These are phyloP conservation scores for Saccharomycopsis oosterbeekiorum DNA, from an alignment of 805 yeast species.

Conservation along the genomic window DNA sequence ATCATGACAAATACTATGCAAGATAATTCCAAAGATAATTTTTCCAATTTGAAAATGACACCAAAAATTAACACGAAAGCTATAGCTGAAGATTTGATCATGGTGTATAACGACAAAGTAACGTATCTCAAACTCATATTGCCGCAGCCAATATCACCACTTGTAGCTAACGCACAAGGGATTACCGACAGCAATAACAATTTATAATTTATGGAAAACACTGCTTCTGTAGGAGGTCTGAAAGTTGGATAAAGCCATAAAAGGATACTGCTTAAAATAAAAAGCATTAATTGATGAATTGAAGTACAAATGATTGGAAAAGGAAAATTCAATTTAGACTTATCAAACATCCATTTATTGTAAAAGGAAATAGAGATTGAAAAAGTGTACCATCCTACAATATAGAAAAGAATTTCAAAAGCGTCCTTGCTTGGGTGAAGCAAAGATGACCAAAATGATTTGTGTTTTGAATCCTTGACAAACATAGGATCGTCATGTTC, in stretches of 20 bases:
- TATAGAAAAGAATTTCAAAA: slow-evolving; percentile 9
- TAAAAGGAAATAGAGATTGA: slow-evolving; percentile 66
- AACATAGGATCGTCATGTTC: neutral
- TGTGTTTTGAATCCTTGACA: neutral
- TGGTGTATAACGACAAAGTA: slow-evolving; percentile 78
- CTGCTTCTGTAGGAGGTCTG: slow-evolving; percentile 27
- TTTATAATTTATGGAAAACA: slow-evolving; percentile 25
- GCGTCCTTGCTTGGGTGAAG: slow-evolving; percentile 11
- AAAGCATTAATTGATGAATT: slow-evolving; percentile 68
- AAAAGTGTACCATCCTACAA: slow-evolving; percentile 60
- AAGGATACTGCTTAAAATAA: slow-evolving; percentile 39
- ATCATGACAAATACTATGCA: slow-evolving; percentile 73
- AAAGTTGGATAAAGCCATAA: slow-evolving; percentile 39
- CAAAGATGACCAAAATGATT: neutral
- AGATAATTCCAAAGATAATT: slow-evolving; percentile 55
- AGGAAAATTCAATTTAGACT: slow-evolving; percentile 57
- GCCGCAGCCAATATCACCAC: slow-evolving; percentile 91
- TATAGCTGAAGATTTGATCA: slow-evolving; percentile 82
- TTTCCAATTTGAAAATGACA: slow-evolving; percentile 68
- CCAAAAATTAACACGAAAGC: slow-evolving; percentile 88
- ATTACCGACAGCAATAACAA: slow-evolving; percentile 47
- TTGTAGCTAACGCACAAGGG: slow-evolving; percentile 81
- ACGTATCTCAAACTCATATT: slow-evolving; percentile 75
- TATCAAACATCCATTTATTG: slow-evolving; percentile 96
- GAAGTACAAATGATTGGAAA: slow-evolving; percentile 82